These are phyloP conservation scores for Dothideomycetes sp. DNA, from an alignment of 2,329 filamentous ascomycete species.

Conservation along the genomic window DNA sequence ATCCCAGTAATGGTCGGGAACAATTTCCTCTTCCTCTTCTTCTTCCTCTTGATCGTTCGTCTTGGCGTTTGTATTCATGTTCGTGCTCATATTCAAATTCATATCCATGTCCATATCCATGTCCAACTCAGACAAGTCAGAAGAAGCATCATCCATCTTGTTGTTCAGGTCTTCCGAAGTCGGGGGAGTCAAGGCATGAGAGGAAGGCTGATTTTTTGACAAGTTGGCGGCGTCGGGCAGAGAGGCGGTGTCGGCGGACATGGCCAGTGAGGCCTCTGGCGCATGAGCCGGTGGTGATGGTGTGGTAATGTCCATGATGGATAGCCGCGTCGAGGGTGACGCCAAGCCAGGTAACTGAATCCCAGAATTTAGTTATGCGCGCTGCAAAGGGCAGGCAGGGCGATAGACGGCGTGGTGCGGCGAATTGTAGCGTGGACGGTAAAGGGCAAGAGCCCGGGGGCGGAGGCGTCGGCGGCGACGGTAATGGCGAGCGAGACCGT, in stretches of 20 bases:
- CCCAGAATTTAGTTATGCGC: too few species aligned
- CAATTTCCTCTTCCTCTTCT: constrained; percentile 67
- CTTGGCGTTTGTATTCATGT: too few species aligned
- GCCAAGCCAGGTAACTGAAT: too few species aligned
- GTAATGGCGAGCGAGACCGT: constrained; percentile 3
- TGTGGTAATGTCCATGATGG: background rate
- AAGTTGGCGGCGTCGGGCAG: constrained; percentile 10
- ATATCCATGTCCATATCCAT: constrained; percentile 52
- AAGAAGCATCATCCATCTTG: constrained; percentile 34
- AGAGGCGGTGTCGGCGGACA: constrained; percentile 6
- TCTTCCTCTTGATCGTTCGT: too few species aligned
- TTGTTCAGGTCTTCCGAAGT: constrained; percentile 43
- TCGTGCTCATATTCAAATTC: constrained; percentile 73
- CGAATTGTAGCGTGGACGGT: too few species aligned
- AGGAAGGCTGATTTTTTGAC: constrained; percentile 11
- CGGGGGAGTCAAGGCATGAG: constrained; percentile 40
- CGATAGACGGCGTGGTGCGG: too few species aligned
- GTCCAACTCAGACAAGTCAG: constrained; percentile 40
- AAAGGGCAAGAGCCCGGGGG: constrained; percentile 6
- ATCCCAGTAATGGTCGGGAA: constrained; percentile 81
- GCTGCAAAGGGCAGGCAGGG: too few species aligned
- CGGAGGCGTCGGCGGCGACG: background rate
- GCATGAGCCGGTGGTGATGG: background rate
- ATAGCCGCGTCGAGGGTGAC: constrained; percentile 2
- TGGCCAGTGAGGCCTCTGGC: constrained; percentile 4